Conservation (phyloP, 2,329 filamentous ascomycete species). For the Epicoccum nigrum region DNA sequence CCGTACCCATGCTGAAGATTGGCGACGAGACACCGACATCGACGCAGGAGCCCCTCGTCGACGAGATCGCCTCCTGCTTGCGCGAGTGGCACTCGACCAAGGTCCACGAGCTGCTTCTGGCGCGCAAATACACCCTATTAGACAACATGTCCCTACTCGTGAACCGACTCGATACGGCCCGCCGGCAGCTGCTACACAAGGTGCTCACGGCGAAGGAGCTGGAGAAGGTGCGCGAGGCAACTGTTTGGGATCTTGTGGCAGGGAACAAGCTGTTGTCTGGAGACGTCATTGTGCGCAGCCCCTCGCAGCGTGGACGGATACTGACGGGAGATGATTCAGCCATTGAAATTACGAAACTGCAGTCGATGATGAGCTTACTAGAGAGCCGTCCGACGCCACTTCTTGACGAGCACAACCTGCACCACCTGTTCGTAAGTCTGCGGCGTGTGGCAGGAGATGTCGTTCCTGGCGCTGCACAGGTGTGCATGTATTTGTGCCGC, state of each 20-base stretch:
- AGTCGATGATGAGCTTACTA: constrained; percentile 94
- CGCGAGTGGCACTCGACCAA: constrained; percentile 99
- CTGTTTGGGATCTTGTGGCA: constrained; percentile 91
- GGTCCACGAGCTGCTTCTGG: constrained; percentile 86
- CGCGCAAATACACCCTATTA: constrained; percentile 78
- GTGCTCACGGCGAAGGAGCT: constrained; percentile 89
- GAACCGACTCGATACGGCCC: constrained; percentile 78
- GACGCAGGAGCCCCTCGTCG: constrained; percentile 85
- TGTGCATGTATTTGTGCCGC: constrained; percentile 79
- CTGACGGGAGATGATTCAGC: constrained; percentile 92
- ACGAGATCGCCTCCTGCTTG: constrained; percentile 95
- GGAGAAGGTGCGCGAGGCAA: constrained; percentile 78
- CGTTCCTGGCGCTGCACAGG: constrained; percentile 70
- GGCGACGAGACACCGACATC: constrained; percentile 96
- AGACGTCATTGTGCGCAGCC: constrained; percentile 93
- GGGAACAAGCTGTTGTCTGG: constrained; percentile 94
- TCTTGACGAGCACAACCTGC: constrained; percentile 73
- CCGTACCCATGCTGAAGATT: constrained; percentile 96
- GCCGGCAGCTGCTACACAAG: constrained; percentile 91
- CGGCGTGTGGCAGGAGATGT: constrained; percentile 80
- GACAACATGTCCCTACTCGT: constrained; percentile 83
- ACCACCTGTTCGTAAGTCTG: constrained; percentile 83
- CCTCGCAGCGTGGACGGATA: constrained; percentile 79
- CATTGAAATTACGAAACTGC: constrained; percentile 86
- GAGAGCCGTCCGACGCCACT: constrained; percentile 76